phyloP scores from a whole-genome alignment of 208 protist genomes.

The Jaenimonas drosophilae region DNA sequence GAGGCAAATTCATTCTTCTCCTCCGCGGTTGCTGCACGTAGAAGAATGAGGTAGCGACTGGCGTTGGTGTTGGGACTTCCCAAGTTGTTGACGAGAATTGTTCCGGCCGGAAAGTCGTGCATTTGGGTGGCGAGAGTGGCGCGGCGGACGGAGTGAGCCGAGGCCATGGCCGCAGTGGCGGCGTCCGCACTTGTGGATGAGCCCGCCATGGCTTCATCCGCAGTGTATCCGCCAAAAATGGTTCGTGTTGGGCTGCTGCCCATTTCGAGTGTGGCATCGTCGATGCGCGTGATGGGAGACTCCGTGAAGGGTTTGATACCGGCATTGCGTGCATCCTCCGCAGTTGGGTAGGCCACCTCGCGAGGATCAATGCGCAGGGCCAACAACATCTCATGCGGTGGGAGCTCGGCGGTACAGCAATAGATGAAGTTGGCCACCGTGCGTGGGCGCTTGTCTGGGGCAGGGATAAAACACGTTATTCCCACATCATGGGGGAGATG shows the following conservation, averaged over 20 bases:
- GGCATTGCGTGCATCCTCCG: slow-evolving; percentile 12
- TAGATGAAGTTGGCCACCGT: slow-evolving; percentile 57
- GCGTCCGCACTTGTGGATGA: no score
- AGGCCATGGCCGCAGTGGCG: no score
- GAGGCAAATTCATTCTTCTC: slow-evolving; percentile 17
- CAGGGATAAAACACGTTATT: slow-evolving; percentile 30
- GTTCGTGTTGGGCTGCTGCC: slow-evolving; percentile 74
- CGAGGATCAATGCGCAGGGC: slow-evolving; percentile 8
- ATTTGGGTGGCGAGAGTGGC: slow-evolving; percentile 16
- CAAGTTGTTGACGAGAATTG: slow-evolving; percentile 50
- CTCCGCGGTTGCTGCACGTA: slow-evolving; percentile 13
- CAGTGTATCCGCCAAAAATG: slow-evolving; percentile 68
- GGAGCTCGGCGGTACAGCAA: slow-evolving; percentile 50
- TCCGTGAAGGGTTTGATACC: slow-evolving; percentile 44
- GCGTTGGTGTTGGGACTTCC: slow-evolving; percentile 57
- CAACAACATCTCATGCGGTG: slow-evolving; percentile 17
- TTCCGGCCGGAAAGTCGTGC: slow-evolving; percentile 38
- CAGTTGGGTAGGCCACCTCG: slow-evolving; percentile 10
- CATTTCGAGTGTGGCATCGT: slow-evolving; percentile 52
- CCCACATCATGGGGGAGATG: slow-evolving; percentile 18
- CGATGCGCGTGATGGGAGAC: slow-evolving; percentile 50
- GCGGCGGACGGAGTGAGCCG: no score
- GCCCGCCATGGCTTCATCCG: slow-evolving; percentile 29
- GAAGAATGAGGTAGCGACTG: slow-evolving; percentile 67
- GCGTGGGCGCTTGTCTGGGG: slow-evolving; percentile 37